Evolutionary conservation across 495 filamentous ascomycete species (phyloP).

Genomic region (Penicillium paxilli): DNA sequence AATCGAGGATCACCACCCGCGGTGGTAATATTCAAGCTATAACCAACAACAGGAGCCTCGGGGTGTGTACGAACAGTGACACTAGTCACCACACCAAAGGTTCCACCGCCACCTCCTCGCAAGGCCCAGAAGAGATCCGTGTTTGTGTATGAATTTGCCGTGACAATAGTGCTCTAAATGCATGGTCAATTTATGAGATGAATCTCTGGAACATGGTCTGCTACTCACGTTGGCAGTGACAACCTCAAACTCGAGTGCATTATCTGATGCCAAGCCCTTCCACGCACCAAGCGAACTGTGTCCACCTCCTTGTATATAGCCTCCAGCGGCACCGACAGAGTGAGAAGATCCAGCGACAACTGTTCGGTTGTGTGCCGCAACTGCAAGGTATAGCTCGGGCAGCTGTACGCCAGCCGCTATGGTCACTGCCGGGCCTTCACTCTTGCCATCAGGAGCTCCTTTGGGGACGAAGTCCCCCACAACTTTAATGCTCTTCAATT

Average conservation of each 20-base stretch:
- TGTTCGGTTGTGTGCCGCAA: slow-evolving; percentile 22
- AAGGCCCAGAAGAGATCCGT: slow-evolving; percentile 58
- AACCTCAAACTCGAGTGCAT: slow-evolving; percentile 36
- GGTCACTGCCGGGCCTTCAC: slow-evolving; percentile 41
- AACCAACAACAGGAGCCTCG: slow-evolving; percentile 33
- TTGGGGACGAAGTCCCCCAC: slow-evolving; percentile 28
- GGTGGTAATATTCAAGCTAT: slow-evolving; percentile 32
- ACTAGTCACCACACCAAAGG: slow-evolving; percentile 53
- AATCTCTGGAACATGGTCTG: neutral
- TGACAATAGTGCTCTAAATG: slow-evolving; percentile 40
- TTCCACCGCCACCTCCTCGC: slow-evolving; percentile 42
- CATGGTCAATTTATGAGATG: neutral
- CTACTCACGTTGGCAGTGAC: slow-evolving; percentile 40
- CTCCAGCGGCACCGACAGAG: slow-evolving; percentile 39
- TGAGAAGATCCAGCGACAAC: slow-evolving; percentile 17
- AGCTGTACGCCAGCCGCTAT: slow-evolving; percentile 55
- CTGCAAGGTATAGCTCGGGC: slow-evolving; percentile 39
- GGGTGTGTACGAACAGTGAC: slow-evolving; percentile 42
- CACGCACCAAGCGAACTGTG: slow-evolving; percentile 45
- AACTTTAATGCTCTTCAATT: slow-evolving; percentile 41
- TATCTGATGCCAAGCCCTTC: slow-evolving; percentile 35
- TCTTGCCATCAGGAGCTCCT: slow-evolving; percentile 7
- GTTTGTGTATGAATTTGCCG: slow-evolving; percentile 39
- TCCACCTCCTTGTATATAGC: slow-evolving; percentile 58
- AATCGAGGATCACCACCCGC: slow-evolving; percentile 17